These are phyloP conservation scores for Paracamarosporium sp. DNA, from an alignment of 2,329 filamentous ascomycete genomes.

Conservation along the genomic window DNA sequence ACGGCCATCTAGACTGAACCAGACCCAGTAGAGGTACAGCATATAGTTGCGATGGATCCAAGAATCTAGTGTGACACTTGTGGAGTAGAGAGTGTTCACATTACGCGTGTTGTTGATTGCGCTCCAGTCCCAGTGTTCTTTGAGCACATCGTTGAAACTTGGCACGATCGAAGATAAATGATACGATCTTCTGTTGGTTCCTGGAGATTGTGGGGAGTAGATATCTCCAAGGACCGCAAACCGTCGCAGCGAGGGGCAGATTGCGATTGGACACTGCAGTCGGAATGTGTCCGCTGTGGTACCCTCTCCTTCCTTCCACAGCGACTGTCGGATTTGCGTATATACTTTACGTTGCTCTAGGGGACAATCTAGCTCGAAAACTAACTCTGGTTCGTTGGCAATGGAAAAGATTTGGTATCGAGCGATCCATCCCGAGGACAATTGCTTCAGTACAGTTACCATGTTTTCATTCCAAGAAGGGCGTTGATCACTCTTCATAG, in stretches of 20 bases:
- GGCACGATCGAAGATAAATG: neutral
- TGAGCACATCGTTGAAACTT: neutral
- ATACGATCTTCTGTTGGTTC: neutral
- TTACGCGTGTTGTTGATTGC: neutral
- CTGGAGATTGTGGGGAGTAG: neutral
- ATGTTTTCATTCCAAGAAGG: neutral
- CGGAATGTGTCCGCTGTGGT: neutral
- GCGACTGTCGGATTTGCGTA: neutral
- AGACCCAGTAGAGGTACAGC: slow-evolving; percentile 5
- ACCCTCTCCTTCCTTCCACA: neutral
- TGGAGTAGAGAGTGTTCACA: neutral
- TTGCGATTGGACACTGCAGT: neutral
- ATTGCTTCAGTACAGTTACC: neutral
- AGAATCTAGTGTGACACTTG: neutral
- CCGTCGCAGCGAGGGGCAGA: neutral
- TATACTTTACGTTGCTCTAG: neutral
- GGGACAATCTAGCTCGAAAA: neutral
- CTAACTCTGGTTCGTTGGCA: neutral
- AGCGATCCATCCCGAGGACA: neutral
- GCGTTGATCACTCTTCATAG: neutral
- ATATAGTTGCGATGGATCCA: neutral
- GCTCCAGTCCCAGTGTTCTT: neutral
- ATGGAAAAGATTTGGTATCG: neutral
- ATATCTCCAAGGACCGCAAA: neutral
- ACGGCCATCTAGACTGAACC: neutral